Conservation (phyloP, 257 asterid genomes). For the Paulownia fortunei region DNA sequence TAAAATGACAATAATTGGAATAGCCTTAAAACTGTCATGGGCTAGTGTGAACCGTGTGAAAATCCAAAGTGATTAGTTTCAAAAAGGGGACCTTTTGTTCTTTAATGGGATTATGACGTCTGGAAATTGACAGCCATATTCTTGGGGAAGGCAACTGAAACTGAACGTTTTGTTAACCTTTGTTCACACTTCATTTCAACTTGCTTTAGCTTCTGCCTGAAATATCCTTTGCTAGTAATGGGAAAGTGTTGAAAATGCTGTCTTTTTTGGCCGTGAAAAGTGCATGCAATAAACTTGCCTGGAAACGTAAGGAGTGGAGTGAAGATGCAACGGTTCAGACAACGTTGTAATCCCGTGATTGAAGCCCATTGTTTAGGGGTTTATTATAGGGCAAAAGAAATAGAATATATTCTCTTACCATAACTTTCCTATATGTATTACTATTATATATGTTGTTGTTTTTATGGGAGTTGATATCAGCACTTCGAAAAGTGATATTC, state of each 20-base stretch:
- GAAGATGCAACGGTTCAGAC: neutral
- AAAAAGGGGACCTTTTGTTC: neutral
- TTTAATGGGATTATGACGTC: conserved; percentile 12
- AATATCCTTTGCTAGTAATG: neutral
- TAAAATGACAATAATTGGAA: neutral
- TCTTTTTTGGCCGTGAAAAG: neutral
- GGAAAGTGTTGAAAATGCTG: neutral
- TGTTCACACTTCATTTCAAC: conserved; percentile 29
- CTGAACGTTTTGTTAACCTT: conserved; percentile 10
- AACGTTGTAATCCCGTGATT: neutral
- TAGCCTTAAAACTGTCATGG: neutral
- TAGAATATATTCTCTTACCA: neutral
- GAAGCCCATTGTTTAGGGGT: too few species aligned
- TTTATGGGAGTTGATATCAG: too few species aligned
- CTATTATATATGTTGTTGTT: too few species aligned
- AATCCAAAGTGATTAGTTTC: conserved; percentile 2
- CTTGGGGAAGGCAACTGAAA: conserved; percentile 24
- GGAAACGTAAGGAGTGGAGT: neutral
- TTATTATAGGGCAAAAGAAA: neutral
- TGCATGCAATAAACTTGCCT: conserved; percentile 5
- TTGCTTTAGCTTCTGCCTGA: neutral
- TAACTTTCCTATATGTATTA: neutral
- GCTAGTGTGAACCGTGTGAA: conserved; percentile 33
- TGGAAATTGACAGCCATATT: conserved; percentile 5
- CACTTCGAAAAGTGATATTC: too few species aligned